Evolutionary conservation across 2,329 filamentous ascomycete genomes (phyloP).

Genomic region (Calonectria leucothoes): DNA sequence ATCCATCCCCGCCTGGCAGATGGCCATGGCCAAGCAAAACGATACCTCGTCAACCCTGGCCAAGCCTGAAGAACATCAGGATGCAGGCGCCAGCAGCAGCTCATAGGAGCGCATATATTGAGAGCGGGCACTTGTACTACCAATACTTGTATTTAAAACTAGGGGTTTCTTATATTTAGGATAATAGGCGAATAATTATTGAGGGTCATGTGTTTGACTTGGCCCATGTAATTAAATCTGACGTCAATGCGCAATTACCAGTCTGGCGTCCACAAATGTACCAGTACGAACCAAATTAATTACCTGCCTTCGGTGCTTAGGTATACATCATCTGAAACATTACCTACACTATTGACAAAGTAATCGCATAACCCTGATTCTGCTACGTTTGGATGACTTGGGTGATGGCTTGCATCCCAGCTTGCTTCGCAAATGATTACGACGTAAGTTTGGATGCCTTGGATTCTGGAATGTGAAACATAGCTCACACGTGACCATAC

Average conservation of each 20-base stretch:
- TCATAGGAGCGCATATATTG: slow-evolving; percentile 7
- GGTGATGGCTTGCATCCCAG: background rate
- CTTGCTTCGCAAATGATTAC: background rate
- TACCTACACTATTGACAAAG: background rate
- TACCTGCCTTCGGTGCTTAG: too few relatives aligned
- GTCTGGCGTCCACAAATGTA: too few relatives aligned
- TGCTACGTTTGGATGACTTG: background rate
- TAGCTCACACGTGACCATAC: background rate
- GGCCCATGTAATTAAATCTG: background rate
- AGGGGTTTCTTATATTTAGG: background rate
- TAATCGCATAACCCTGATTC: background rate
- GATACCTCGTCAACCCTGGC: slow-evolving; percentile 42
- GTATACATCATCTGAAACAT: too few relatives aligned
- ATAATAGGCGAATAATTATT: slow-evolving; percentile 15
- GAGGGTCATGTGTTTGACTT: background rate
- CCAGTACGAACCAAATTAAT: too few relatives aligned
- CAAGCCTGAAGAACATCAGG: slow-evolving; percentile 40
- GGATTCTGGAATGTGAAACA: background rate
- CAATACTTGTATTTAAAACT: slow-evolving; percentile 21
- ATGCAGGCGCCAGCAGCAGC: slow-evolving; percentile 30
- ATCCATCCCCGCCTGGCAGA: slow-evolving; percentile 84
- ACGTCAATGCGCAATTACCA: too few relatives aligned
- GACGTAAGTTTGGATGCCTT: background rate
- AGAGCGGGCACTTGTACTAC: slow-evolving; percentile 19
- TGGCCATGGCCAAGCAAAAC: slow-evolving; percentile 73